These are phyloP conservation scores for Fusarium sp. DNA, from an alignment of 2,329 filamentous ascomycete genomes.

Conservation along the genomic window DNA sequence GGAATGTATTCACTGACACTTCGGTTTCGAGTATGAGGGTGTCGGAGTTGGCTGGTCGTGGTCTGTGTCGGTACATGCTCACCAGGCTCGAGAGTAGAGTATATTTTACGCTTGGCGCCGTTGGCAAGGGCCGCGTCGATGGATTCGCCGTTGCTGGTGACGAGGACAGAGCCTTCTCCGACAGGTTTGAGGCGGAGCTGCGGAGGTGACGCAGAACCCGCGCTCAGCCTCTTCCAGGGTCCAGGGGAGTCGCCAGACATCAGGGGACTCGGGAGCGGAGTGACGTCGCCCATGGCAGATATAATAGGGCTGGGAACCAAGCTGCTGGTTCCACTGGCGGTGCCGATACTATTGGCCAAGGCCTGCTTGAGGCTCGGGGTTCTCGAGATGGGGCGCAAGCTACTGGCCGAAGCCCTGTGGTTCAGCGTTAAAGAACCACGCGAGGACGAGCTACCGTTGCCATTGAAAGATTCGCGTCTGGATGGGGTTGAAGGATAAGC, in stretches of 20 bases:
- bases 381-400: conserved; percentile 64
- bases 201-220: conserved; percentile 59
- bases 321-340: conserved; percentile 71
- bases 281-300: conserved; percentile 81
- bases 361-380: conserved; percentile 73
- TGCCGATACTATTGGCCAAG: conserved; percentile 61
- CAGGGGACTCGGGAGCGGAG: conserved; percentile 82
- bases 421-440: conserved; percentile 44
- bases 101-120: conserved; percentile 69
- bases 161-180: conserved; percentile 56
- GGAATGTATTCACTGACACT: conserved; percentile 92
- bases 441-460: conserved; percentile 49
- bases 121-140: conserved; percentile 63
- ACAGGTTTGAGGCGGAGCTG: conserved; percentile 43
- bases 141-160: conserved; percentile 64
- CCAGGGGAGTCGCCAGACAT: conserved; percentile 74
- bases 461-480: conserved; percentile 52
- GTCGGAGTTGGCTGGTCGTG: conserved; percentile 33
- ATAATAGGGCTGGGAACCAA: conserved; percentile 79
- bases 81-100: conserved; percentile 53
- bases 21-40: conserved; percentile 75
- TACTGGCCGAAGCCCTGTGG: conserved; percentile 47
- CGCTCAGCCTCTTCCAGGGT: conserved; percentile 70
- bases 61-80: conserved; percentile 53
- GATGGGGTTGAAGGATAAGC: conserved; percentile 37